Evolutionary conservation across 2,329 filamentous ascomycete species (phyloP).

Genomic region (Seiridium cupressi): DNA sequence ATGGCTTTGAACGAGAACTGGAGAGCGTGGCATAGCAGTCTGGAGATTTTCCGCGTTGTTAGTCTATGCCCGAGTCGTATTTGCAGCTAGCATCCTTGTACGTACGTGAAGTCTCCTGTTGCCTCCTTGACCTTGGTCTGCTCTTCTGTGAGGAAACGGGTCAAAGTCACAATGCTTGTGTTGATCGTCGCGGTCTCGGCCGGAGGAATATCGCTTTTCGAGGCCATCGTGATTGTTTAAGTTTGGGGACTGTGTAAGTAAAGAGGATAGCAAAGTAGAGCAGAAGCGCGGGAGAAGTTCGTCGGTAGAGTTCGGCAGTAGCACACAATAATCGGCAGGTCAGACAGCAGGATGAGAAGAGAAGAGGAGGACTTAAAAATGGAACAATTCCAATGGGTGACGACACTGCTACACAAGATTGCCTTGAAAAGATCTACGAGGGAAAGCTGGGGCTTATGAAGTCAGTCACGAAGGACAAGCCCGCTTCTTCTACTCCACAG

Average conservation of each 20-base stretch:
- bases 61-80: background rate
- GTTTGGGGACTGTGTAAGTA: background rate
- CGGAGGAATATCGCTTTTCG: conserved; percentile 23
- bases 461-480: background rate
- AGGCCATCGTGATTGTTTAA: conserved; percentile 19
- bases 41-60: conserved; percentile 32
- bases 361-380: background rate
- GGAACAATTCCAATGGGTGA: background rate
- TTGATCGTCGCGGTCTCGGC: conserved; percentile 78
- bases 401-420: background rate
- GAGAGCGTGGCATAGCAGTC: conserved; percentile 92
- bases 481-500: conserved; percentile 5
- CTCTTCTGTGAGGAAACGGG: conserved; percentile 93
- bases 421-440: background rate
- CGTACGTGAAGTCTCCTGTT: conserved; percentile 97
- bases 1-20: conserved; percentile 99
- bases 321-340: too few species aligned
- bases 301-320: background rate
- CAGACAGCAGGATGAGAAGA: background rate
- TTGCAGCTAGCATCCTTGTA: conserved; percentile 10
- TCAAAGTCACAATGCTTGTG: conserved; percentile 93
- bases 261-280: background rate
- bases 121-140: conserved; percentile 91
- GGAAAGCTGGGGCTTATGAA: conserved; percentile 7
- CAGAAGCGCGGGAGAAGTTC: background rate